Evolutionary conservation across 805 yeast species (phyloP), one percentile per base, ranked within the genome.

Genomic region (Candida mattraensis): DNA sequence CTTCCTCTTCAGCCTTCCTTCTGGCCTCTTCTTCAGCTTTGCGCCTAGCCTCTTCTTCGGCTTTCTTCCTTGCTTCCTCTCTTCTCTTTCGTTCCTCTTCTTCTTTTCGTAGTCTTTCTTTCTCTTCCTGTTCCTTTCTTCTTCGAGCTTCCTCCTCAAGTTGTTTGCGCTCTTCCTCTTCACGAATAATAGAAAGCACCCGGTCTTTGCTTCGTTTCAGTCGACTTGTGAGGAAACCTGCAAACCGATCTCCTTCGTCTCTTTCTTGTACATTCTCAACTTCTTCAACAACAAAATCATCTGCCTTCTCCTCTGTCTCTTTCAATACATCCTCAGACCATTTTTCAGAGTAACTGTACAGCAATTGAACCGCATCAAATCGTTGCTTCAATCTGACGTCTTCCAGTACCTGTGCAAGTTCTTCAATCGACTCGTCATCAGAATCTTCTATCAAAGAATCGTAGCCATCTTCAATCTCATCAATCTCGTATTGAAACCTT

Each of bases 391-490:
- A 29, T 13, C 33, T 40, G 25, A 19, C 10, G 24, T 15, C 20
- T n/a, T 13, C 35, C 24, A 18, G 30, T 20, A 30, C 22, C 22
- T 20, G 32, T 7, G 17, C 30, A 34, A 31, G 27, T 5, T 30
- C 37, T 13, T 48, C 43, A 5, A 19, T n/a, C 11, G n/a, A 9
- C 9, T 29, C 24, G 5, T 35, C 39, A 22, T 47, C 44, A 14
- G 39, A 28, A 9, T 43, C 48, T 16, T 46, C 56, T 19, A 50
- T 37, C 29, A 51, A 23, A 9, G 61, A 54, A 33, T 56, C 53
- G 42, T 52, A 50, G 25, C 45, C 63, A 35, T 46, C 51, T 34
- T 38, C 56, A 24, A 45, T 52, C 44, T 24, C 39, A 35, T 37
- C 62, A 48, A 38, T 34, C 3, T 41, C 38, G 14, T 34, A 34